Base-by-base conservation (phyloP, 495 filamentous ascomycete species). In the Trichoderma asperelloides region DNA sequence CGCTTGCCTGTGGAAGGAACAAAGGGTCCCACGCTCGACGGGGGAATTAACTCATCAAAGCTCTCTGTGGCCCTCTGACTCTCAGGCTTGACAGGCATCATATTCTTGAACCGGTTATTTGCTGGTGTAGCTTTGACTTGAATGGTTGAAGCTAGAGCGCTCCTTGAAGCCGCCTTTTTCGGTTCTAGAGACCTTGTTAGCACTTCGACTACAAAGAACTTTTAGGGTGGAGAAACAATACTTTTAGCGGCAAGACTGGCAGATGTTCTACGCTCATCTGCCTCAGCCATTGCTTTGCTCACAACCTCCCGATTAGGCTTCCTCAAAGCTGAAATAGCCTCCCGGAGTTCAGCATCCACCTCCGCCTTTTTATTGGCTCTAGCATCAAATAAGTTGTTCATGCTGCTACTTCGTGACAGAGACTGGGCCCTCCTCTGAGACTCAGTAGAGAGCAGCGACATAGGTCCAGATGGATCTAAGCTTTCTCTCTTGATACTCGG, bases 251-350 rank as follows among this genome's bases (percentile, higher is more conserved):
- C 73, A 23, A 78, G 64, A 65, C 78, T 72, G 45, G 75, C 72
- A 49, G 73, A 73, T 65, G 78, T 67, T 43, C 90, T 83, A 71
- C 84, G 87, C 68, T 90, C 88, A 12, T 86, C 86, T 65, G 85
- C 87, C 4, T 94, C 87, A 8, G 85, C 89, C 47, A 92, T 80
- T 63, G 88, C 87, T 70, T 87, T 87, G 15, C 87, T 87, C 15
- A 90, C 91, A 51, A 94, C 79, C 7, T 88, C 83, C 66, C 95
- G 84, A 72, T 97, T 96, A 6, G 95, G 95, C 75, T 89, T 96
- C 71, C 92, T 91, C 33, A 98, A 79, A 1, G 90, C 82, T 13
- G 85, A 79, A 67, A 98, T 97, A 15, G 94, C 95, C 41, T 89
- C 87, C 71, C 89, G 86, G 30, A 97, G 80, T 72, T 97, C 91